phyloP scores from a whole-genome alignment of 768 basidiomycete genomes.

The Naganishia friedmannii region DNA sequence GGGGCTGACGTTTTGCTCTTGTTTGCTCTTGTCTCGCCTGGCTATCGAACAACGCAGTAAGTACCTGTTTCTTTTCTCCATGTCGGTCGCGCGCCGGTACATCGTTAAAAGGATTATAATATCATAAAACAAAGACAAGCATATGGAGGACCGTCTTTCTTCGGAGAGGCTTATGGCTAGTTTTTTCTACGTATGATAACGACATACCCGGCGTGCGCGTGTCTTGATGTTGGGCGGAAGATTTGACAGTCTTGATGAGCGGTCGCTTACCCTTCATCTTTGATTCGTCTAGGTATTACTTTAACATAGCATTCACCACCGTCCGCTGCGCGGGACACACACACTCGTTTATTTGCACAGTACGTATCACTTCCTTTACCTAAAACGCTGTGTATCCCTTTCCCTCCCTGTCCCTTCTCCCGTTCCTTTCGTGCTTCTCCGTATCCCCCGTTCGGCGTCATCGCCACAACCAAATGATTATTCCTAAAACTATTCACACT shows the following conservation, averaged over 20 bases:
- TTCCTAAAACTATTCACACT: slow-evolving; percentile 24
- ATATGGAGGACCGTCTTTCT: slow-evolving; percentile 29
- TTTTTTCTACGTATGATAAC: slow-evolving; percentile 30
- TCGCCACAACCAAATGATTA: slow-evolving; percentile 22
- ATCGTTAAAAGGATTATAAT: slow-evolving; percentile 12
- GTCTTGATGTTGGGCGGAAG: background rate
- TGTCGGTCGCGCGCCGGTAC: background rate
- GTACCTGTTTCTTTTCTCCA: background rate
- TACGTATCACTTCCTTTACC: background rate
- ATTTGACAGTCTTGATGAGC: too few relatives aligned
- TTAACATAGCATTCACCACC: background rate
- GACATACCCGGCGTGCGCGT: background rate
- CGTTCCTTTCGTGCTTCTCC: background rate
- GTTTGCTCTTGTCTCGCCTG: background rate
- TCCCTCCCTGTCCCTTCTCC: background rate
- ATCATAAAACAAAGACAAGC: slow-evolving; percentile 33
- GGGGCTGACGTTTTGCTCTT: slow-evolving; percentile 3
- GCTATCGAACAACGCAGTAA: slow-evolving; percentile 6
- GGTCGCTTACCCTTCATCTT: background rate
- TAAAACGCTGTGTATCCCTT: too few relatives aligned
- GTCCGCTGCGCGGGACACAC: slow-evolving; percentile 10
- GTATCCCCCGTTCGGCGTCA: background rate
- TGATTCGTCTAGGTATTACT: too few relatives aligned
- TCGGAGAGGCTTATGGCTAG: slow-evolving; percentile 24
- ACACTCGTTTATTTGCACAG: slow-evolving; percentile 9